phyloP scores from a whole-genome alignment of 2,329 filamentous ascomycete genomes.

The Fusarium praegraminearum region DNA sequence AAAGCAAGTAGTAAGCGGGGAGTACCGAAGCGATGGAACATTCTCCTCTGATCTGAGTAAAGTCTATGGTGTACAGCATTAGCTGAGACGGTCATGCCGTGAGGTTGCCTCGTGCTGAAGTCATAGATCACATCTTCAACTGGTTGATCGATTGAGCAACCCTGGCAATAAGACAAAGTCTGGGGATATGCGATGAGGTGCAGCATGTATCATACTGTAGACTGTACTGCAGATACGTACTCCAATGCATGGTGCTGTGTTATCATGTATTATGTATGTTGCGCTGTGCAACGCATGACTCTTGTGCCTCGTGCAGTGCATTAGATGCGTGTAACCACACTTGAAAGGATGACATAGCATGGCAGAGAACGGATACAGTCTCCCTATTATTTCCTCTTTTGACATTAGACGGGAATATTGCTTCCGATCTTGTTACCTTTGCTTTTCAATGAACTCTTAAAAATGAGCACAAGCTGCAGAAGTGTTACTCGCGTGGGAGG shows the following conservation, averaged over 20 bases:
- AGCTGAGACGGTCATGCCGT: background rate
- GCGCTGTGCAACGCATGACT: slow-evolving; percentile 15
- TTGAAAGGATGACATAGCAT: background rate
- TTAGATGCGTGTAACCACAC: slow-evolving; percentile 33
- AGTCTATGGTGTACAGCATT: slow-evolving; percentile 4
- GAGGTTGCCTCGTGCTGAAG: background rate
- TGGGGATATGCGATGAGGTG: background rate
- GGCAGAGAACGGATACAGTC: background rate
- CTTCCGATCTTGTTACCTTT: background rate
- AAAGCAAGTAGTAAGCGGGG: slow-evolving; percentile 10
- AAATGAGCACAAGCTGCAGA: slow-evolving; percentile 3
- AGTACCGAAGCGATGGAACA: background rate
- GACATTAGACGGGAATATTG: background rate
- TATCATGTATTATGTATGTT: background rate
- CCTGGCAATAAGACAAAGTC: background rate
- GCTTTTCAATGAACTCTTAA: background rate
- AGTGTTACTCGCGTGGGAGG: slow-evolving; percentile 30
- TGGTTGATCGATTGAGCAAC: background rate
- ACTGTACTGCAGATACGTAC: background rate
- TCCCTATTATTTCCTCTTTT: background rate
- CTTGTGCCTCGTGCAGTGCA: slow-evolving; percentile 5
- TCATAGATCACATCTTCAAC: background rate
- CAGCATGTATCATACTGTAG: background rate
- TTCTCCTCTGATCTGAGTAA: background rate
- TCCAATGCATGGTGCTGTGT: background rate